A percentile compares a stretch with the other conserved stretches of the same genome.
Evolutionary conservation across 2,329 filamentous ascomycete genomes (phyloP).

Genomic region (Zasmidium angulare): DNA sequence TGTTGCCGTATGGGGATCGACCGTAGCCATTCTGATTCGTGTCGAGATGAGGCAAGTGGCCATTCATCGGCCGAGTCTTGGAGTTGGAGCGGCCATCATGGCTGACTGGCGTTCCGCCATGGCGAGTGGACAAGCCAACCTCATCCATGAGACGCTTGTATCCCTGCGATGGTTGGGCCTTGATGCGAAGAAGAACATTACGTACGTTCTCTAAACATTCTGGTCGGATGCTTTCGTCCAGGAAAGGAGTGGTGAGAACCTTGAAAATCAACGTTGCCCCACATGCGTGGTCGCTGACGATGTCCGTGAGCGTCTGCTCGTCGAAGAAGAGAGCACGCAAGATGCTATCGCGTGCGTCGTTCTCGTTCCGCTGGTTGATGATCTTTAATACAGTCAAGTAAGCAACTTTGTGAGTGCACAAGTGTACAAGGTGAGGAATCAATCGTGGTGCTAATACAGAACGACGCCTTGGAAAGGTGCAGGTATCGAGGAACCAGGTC

Average conservation of each 20-base stretch:
- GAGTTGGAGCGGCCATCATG: slow-evolving; percentile 38
- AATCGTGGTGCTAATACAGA: slow-evolving; percentile 89
- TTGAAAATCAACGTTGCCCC: slow-evolving; percentile 98
- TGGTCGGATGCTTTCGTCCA: slow-evolving; percentile 83
- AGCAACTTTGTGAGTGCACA: slow-evolving; percentile 98
- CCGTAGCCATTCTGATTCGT: slow-evolving; percentile 33
- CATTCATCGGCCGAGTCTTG: slow-evolving; percentile 33
- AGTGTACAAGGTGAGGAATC: slow-evolving; percentile 86
- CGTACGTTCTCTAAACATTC: slow-evolving; percentile 93
- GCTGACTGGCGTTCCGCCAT: slow-evolving; percentile 38
- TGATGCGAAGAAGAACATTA: slow-evolving; percentile 82
- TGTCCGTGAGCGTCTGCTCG: slow-evolving; percentile 83
- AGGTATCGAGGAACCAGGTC: slow-evolving; percentile 98
- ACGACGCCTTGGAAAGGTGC: slow-evolving; percentile 87
- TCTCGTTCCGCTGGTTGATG: slow-evolving; percentile 94
- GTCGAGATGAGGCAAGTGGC: slow-evolving; percentile 35
- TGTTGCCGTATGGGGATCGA: slow-evolving; percentile 38
- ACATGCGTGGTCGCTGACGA: slow-evolving; percentile 85
- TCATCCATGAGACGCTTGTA: slow-evolving; percentile 99
- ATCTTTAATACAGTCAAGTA: slow-evolving; percentile 97
- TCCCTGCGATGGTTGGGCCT: slow-evolving; percentile 89
- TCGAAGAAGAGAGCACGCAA: slow-evolving; percentile 92
- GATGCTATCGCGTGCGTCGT: slow-evolving; percentile 86
- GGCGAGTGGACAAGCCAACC: slow-evolving; percentile 73
- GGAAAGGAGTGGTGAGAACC: slow-evolving; percentile 94